These are phyloP conservation scores for Suhomyces faveliae DNA, from an alignment of 805 yeast species.

Conservation along the genomic window DNA sequence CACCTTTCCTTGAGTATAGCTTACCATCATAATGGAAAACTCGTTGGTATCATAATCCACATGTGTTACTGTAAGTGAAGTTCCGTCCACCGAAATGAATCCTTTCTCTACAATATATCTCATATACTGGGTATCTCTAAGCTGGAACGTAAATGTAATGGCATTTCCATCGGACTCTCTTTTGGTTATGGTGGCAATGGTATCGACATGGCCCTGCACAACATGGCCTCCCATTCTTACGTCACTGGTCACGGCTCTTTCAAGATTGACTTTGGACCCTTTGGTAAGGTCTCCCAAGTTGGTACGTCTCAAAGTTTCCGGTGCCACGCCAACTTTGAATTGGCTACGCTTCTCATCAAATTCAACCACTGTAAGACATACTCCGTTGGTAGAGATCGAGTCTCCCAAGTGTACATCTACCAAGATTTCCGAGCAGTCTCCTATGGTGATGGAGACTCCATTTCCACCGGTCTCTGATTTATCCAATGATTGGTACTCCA, in stretches of 20 bases:
- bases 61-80: slow-evolving; percentile 81
- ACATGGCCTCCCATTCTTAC: slow-evolving; percentile 94
- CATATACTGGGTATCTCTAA: slow-evolving; percentile 59
- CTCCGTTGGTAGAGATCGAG: slow-evolving; percentile 86
- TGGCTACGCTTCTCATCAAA: slow-evolving; percentile 46
- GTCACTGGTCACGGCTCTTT: slow-evolving; percentile 84
- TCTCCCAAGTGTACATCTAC: slow-evolving; percentile 90
- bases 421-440: slow-evolving; percentile 60
- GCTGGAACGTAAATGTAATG: slow-evolving; percentile 67
- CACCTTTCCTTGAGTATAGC: slow-evolving; percentile 84
- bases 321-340: slow-evolving; percentile 90
- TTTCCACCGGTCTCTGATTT: slow-evolving; percentile 57
- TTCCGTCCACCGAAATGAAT: slow-evolving; percentile 88
- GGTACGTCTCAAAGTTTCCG: slow-evolving; percentile 84
- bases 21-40: slow-evolving; percentile 87
- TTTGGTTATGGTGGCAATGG: slow-evolving; percentile 65
- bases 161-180: slow-evolving; percentile 70
- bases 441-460: slow-evolving; percentile 70
- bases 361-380: slow-evolving; percentile 89
- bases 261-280: slow-evolving; percentile 77
- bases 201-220: slow-evolving; percentile 97
- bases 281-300: slow-evolving; percentile 59
- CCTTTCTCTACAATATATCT: slow-evolving; percentile 93
- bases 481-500: slow-evolving; percentile 48
- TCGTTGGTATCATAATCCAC: slow-evolving; percentile 59